phyloP scores from a whole-genome alignment of 148 eudicot species.

The Chenopodium berlandieri region DNA sequence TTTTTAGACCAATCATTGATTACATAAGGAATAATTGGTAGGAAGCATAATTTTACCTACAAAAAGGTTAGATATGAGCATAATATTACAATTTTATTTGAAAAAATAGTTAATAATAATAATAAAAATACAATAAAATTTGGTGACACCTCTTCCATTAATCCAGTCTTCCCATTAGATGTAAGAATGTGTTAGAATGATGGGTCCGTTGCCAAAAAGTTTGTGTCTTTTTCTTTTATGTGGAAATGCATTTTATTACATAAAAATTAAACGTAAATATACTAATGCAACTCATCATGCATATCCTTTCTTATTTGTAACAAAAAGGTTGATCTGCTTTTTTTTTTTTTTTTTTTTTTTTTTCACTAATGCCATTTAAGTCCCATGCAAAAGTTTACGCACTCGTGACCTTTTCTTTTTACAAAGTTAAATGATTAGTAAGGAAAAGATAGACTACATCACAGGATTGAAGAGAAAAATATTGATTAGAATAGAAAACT shows the following conservation, averaged over 20 bases:
- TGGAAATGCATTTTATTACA: conserved; percentile 17
- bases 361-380: conserved; percentile 1
- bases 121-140: conserved; percentile 2
- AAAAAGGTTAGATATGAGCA: conserved; percentile 31
- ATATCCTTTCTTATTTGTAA: conserved; percentile 10
- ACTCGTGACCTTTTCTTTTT: neutral
- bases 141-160: conserved; percentile 20
- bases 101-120: too few species aligned
- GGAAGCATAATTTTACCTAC: conserved; percentile 34
- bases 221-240: conserved; percentile 15
- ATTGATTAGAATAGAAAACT: too few species aligned
- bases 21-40: conserved; percentile 40
- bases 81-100: conserved; percentile 1
- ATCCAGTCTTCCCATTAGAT: conserved; percentile 14
- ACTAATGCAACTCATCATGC: conserved; percentile 10
- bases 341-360: neutral
- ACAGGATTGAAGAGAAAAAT: too few species aligned
- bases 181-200: conserved; percentile 6
- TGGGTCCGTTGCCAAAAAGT: conserved; percentile 34
- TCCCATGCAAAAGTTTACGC: neutral
- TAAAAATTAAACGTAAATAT: conserved; percentile 12
- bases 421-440: neutral
- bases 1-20: conserved; percentile 48
- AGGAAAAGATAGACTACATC: neutral
- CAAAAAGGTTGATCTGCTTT: neutral